Base-by-base conservation (phyloP, 768 basidiomycete genomes). In the Xerocomellus chrysenteron region DNA sequence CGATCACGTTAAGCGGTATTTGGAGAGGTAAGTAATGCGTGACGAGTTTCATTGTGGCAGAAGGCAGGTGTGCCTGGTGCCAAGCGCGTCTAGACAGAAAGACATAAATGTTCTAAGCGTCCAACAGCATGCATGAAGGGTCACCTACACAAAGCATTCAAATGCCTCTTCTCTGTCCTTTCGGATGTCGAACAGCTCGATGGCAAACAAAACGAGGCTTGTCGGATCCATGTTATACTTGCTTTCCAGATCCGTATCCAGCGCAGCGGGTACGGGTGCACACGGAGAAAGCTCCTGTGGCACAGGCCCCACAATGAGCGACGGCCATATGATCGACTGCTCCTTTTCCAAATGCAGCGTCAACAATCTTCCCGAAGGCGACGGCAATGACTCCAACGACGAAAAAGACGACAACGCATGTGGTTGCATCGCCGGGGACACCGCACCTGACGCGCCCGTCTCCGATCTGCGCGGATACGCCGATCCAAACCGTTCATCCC, bases 191-290 rank as follows among this genome's bases (percentile, higher is more conserved):
- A 81, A 80, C 40, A 86, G 66, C 61, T 92, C 90, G 42, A 90
- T 73, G 10, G 80, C 90, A 57, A 85, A 80, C 51, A 92, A 72
- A 1, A 85, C 83, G 28, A 92, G 74, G 71, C 90, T 92, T 14
- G 90, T 92, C 2, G 90, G 85, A 68, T 92, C 90, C 88, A 92
- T 90, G 61, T 92, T 92, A 61, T 88, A 92, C 63, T 81, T 79
- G 45, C 82, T 78, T 55, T 91, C 88, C 17, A 58, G 49, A 39
- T 64, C 68, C 30, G 78, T 71, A 50, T 82, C 76, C 67, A 84
- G 82, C 9, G 83, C 75, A 35, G 83, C 74, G 1, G 85, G 79
- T 52, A 80, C 78, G 5, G 78, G 72, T 19, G 80, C 69, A 50
- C 71, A 76, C 4, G 85, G 80, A 0, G 86, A 82, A 6, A 89